A percentile compares a stretch with the other conserved stretches of the same genome.
Conservation (phyloP, 2,329 filamentous ascomycete genomes). For the Metarhizium robertsii region DNA sequence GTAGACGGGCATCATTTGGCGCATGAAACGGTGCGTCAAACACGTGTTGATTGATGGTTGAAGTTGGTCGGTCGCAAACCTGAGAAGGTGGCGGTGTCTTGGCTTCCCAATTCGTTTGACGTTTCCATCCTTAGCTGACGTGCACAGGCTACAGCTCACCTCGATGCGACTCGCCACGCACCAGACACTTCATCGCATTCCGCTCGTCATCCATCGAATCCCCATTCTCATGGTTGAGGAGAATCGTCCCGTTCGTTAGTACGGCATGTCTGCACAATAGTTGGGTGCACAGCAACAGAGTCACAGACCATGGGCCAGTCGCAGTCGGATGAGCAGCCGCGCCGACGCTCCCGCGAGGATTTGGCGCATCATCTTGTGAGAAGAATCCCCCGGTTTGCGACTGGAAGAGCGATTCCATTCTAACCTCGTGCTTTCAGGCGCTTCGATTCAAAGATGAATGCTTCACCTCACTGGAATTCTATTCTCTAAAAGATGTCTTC, state of each 20-base stretch:
- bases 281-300: constrained; percentile 4
- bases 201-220: too few species aligned
- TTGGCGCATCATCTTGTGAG: constrained; percentile 42
- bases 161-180: too few species aligned
- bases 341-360: constrained; percentile 39
- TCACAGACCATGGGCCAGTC: constrained; percentile 39
- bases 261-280: constrained; percentile 13
- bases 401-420: background rate
- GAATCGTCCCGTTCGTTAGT: background rate
- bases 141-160: too few species aligned
- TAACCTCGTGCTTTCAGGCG: constrained; percentile 31
- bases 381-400: background rate
- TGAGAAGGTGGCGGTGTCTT: background rate
- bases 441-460: constrained; percentile 58
- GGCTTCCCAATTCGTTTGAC: background rate
- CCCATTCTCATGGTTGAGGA: background rate
- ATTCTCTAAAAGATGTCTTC: constrained; percentile 67
- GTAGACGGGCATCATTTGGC: too few species aligned
- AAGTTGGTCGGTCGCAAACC: background rate
- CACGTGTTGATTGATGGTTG: too few species aligned
- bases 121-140: too few species aligned
- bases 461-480: constrained; percentile 62
- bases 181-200: too few species aligned
- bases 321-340: constrained; percentile 35
- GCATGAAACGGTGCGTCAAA: too few species aligned